Evolutionary conservation across 305 asterid genomes (phyloP), one percentile per base, ranked within the genome.

Genomic region (Plantago lanceolata): DNA sequence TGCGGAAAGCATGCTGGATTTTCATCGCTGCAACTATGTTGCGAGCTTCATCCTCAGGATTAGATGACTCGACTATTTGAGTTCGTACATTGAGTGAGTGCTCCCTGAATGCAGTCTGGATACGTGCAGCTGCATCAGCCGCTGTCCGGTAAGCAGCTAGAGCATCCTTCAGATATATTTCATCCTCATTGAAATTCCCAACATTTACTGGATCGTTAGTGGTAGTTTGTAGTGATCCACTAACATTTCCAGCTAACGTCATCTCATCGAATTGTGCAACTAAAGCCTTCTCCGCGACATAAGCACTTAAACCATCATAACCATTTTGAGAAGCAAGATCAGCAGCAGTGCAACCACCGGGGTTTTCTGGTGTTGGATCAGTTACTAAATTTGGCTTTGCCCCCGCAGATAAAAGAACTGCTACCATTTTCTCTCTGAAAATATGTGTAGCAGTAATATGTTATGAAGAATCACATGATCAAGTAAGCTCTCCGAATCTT

Each of bases 51-150:
- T 43, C 69, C 82, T 94, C 97, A 5, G 96, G 93, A 75, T 79
- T 84, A 7, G 79, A 74, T 9, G 81, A 65, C 77, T 83, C 89
- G 15, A 81, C 87, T 14, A 66, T 84, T 59, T 61, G 15, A 48
- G 79, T 68, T 68, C 68, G 83, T 47, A 83, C 57, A 71, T 83
- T 86, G 76, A 84, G 63, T 13, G 97, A 75, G 43, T 72, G 96
- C 71, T 90, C 97, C 72, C 96, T 84, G 82, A 88, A 94, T 66
- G 99, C 97, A 61, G 95, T 68, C 65, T 90, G 97, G 66, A 94
- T 94, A 48, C 95, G 95, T 33, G 99, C 88, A 57, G 99, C 99
- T 29, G 97, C 99, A 82, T 86, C 97, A 50, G 97, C 97, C 58
- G 97, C 99, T 15, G 96, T 94, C 24, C 96, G 75, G 75, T 90